These are phyloP conservation scores for Suhomyces yuchorum DNA, from an alignment of 1,139 yeast species.

Conservation along the genomic window DNA sequence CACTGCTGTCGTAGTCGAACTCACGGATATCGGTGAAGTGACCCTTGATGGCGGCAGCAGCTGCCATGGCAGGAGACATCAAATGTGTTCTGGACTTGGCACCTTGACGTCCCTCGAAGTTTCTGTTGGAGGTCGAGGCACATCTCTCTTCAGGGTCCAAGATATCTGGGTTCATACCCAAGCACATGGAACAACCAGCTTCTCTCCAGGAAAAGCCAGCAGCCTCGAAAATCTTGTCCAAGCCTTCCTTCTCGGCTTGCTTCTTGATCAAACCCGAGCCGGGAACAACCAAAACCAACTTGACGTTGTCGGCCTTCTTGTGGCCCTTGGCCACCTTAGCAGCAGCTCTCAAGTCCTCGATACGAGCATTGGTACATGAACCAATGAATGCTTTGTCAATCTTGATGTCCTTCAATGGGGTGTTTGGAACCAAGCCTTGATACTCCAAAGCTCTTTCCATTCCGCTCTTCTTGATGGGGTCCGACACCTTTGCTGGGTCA, in stretches of 20 bases:
- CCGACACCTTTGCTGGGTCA: conserved; percentile 72
- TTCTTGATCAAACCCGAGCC: conserved; percentile 93
- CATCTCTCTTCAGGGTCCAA: conserved; percentile 94
- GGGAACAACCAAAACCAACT: conserved; percentile 89
- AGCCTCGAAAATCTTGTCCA: conserved; percentile 82
- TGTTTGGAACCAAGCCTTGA: conserved; percentile 87
- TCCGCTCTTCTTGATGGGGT: conserved; percentile 78
- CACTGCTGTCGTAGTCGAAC: conserved; percentile 61
- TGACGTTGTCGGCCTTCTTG: conserved; percentile 79
- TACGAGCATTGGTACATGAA: conserved; percentile 96
- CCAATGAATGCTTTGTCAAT: conserved; percentile 96
- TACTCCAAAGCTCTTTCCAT: conserved; percentile 89
- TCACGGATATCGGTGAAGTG: conserved; percentile 89
- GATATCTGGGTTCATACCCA: conserved; percentile 99
- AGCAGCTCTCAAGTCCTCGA: conserved; percentile 95
- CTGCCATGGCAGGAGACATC: conserved; percentile 99
- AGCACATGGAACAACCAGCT: conserved; percentile 99
- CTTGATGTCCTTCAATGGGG: conserved; percentile 69
- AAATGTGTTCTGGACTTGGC: conserved; percentile 94
- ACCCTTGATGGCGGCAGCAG: conserved; percentile 95
- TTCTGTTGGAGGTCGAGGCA: conserved; percentile 97
- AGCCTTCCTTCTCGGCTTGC: conserved; percentile 94
- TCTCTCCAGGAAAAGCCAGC: conserved; percentile 99
- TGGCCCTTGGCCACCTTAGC: conserved; percentile 92
- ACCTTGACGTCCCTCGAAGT: conserved; percentile 99